These are phyloP conservation scores for Coemansia sp. DNA, from an alignment of 192 early-diverging fungal genomes.

Conservation along the genomic window DNA sequence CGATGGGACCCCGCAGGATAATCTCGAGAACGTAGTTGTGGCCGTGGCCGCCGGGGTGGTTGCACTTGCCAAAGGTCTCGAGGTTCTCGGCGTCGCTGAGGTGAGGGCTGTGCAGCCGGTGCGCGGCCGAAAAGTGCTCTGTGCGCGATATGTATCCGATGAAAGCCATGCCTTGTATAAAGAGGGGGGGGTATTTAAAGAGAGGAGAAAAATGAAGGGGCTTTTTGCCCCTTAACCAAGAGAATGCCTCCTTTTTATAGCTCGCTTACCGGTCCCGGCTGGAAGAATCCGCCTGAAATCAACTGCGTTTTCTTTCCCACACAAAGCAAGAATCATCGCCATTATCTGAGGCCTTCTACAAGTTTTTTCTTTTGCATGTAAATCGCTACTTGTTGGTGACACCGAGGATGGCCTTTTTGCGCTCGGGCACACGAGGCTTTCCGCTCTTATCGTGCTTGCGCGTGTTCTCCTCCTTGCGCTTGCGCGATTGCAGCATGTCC, in stretches of 20 bases:
- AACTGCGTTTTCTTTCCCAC: neutral
- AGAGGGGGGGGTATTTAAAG: neutral
- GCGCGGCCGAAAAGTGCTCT: conserved; percentile 85
- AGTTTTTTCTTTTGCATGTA: neutral
- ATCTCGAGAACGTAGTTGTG: conserved; percentile 77
- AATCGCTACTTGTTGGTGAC: conserved; percentile 45
- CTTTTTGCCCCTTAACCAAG: neutral
- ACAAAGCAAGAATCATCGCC: neutral
- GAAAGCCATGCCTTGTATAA: neutral
- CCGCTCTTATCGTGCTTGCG: conserved; percentile 77
- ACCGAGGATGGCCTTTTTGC: conserved; percentile 68
- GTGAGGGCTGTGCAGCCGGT: conserved; percentile 76
- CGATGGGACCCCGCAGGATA: conserved; percentile 52
- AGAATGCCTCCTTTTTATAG: neutral
- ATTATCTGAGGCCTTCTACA: neutral
- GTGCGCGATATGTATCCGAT: conserved; percentile 73
- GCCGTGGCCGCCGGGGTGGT: conserved; percentile 79
- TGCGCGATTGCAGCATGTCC: conserved; percentile 74
- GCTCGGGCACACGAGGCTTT: conserved; percentile 64
- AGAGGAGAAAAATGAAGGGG: neutral
- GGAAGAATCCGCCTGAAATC: neutral
- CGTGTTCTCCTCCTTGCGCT: conserved; percentile 86
- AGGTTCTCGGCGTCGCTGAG: conserved; percentile 73
- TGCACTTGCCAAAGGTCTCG: conserved; percentile 85
- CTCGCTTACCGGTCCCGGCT: neutral